Base-by-base conservation (phyloP, 805 yeast species). In the Monosporozyma unispora region DNA sequence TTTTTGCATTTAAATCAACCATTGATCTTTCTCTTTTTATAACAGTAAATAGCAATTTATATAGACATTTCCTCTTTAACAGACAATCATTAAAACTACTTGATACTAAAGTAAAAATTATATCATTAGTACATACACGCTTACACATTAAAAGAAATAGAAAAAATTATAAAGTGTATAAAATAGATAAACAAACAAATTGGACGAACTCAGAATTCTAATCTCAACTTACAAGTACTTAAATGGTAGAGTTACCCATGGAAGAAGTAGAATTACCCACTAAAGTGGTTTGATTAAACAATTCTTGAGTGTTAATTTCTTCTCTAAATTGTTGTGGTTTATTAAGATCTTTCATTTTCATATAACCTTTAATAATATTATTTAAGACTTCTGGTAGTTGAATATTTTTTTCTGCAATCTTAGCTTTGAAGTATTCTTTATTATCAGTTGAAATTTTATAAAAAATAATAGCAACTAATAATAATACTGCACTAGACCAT, bases 381-480 rank as follows among this genome's bases (percentile, higher is more conserved):
- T 39, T 9, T 6, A 39, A 4, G 14, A 21, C 5, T 4, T 21
- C 42, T 21, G 42, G 42, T 39, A 39, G 22, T 39, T 39, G 42
- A 39, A 21, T 39, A 14, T 39, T 21, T n/a, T 51, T 54, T 10
- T 45, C 49, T 25, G 46, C 50, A 4, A 49, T 44, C 38, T 54
- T 59, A 6, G 47, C 40, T 47, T 62, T 62, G 23, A 58, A 31
- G 23, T 61, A 52, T 37, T 59, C 50, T 41, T 61, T 53, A 22
- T 38, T 38, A 3, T 38, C 42, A 8, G 25, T 21, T 21, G 42
- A 21, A 4, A 38, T 21, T 7, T 38, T 38, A 8, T 38, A 38
- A 38, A 38, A 38, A 9, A 38, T 21, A 19, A 14, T 14, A 21
- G 42, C 42, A 2, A 38, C 11, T 2, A 38, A 2, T 19, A 38